Evolutionary conservation across 208 protist species (phyloP).

Genomic region (Acanthamoeba sp.): DNA sequence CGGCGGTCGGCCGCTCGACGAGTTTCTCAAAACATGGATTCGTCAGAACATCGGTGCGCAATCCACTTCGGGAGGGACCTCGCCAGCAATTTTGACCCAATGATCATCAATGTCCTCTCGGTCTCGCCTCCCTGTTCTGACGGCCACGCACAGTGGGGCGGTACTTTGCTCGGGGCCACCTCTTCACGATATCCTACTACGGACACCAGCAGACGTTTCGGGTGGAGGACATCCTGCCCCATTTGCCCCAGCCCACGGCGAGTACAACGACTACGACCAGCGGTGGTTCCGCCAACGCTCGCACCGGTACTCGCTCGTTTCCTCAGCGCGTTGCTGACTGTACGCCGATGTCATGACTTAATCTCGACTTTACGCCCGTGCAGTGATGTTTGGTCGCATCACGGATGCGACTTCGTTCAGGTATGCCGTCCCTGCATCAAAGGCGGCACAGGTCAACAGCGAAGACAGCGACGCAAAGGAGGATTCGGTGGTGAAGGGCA

Average conservation of each 20-base stretch:
- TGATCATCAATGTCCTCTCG: too few species aligned
- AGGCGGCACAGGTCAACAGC: background rate
- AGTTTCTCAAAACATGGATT: conserved; percentile 30
- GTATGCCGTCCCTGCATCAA: background rate
- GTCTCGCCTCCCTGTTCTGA: background rate
- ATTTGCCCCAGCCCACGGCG: background rate
- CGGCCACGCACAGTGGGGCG: background rate
- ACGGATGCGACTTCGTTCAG: conserved; percentile 15
- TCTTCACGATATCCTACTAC: conserved; percentile 55
- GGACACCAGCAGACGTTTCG: conserved; percentile 38
- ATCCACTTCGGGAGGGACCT: too few species aligned
- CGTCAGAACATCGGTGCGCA: conserved; percentile 14
- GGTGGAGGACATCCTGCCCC: conserved; percentile 5
- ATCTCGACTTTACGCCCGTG: background rate
- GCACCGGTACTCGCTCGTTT: background rate
- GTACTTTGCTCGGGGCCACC: background rate
- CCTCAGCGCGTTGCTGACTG: too few species aligned
- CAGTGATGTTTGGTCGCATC: background rate
- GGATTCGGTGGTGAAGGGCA: too few species aligned
- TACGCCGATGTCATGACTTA: background rate
- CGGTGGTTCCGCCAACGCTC: background rate
- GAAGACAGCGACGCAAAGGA: too few species aligned
- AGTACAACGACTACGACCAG: too few species aligned
- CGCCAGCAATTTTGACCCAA: too few species aligned
- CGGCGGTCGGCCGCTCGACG: background rate